Evolutionary conservation across 371 early-diverging fungal species (phyloP).

Genomic region (Apophysomyces elegans): DNA sequence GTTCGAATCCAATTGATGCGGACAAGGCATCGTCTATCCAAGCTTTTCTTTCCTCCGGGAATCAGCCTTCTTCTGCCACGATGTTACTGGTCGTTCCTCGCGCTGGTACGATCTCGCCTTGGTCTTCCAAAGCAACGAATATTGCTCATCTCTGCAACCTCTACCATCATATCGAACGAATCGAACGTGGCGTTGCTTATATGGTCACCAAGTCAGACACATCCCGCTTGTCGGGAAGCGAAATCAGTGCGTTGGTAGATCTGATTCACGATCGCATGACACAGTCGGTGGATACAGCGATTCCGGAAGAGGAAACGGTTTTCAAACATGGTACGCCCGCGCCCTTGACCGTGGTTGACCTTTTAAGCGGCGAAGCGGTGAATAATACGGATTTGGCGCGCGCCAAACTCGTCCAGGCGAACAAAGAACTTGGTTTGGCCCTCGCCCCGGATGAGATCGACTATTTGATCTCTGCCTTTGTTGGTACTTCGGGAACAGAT

Average conservation of each 20-base stretch:
- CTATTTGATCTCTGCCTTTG: constrained; percentile 88
- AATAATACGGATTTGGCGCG: constrained; percentile 55
- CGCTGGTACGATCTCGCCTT: constrained; percentile 96
- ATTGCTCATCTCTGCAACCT: constrained; percentile 91
- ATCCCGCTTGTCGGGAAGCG: constrained; percentile 32
- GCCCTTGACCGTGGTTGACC: constrained; percentile 76
- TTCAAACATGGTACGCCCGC: constrained; percentile 81
- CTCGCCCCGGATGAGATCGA: constrained; percentile 94
- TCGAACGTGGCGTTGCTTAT: constrained; percentile 89
- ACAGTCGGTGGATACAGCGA: constrained; percentile 63
- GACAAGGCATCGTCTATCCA: constrained; percentile 41
- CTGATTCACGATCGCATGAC: constrained; percentile 94
- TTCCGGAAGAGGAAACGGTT: constrained; percentile 69
- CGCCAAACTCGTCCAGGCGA: constrained; percentile 74
- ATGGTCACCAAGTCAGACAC: constrained; percentile 50
- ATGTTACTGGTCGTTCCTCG: constrained; percentile 81
- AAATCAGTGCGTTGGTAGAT: constrained; percentile 52
- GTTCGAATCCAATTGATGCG: constrained; percentile 40
- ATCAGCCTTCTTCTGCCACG: constrained; percentile 37
- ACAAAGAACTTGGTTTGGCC: constrained; percentile 90
- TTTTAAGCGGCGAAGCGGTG: constrained; percentile 42
- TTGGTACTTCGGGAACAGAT: constrained; percentile 54
- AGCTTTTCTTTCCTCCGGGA: constrained; percentile 37
- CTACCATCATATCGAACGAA: constrained; percentile 65
- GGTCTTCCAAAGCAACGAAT: constrained; percentile 98